These are phyloP conservation scores for Penicillium aurantiogriseum DNA, from an alignment of 2,329 filamentous ascomycete genomes.

Conservation along the genomic window DNA sequence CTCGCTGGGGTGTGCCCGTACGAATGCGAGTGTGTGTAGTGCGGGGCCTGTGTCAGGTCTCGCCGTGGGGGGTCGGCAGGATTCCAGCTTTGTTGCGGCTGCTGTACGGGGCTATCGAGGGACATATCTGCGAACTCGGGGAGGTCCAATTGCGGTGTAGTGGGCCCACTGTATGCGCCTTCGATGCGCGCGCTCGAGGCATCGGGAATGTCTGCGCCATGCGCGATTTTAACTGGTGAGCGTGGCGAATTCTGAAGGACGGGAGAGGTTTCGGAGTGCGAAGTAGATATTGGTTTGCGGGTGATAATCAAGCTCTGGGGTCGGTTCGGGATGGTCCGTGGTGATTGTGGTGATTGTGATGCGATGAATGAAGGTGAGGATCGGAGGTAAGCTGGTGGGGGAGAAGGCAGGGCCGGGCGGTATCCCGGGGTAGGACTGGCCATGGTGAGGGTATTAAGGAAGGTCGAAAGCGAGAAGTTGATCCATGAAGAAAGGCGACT, in stretches of 20 bases:
- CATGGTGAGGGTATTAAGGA: constrained; percentile 22
- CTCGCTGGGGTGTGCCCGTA: constrained; percentile 35
- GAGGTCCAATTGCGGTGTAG: constrained; percentile 24
- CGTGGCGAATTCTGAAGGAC: constrained; percentile 33
- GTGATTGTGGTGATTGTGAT: constrained; percentile 17
- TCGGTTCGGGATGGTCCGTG: constrained; percentile 25
- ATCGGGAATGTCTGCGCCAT: constrained; percentile 25
- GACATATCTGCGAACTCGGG: constrained; percentile 29
- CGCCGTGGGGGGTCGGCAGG: constrained; percentile 24
- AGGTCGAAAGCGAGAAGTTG: not conserved
- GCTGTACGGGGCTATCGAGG: constrained; percentile 23
- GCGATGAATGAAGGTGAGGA: constrained; percentile 35
- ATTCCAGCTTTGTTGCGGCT: constrained; percentile 17
- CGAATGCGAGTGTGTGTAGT: constrained; percentile 15
- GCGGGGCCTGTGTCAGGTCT: constrained; percentile 23
- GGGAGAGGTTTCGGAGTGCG: constrained; percentile 20
- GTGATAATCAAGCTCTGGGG: constrained; percentile 21
- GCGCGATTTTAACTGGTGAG: constrained; percentile 37
- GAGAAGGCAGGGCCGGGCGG: constrained; percentile 37
- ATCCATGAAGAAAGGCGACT: not conserved
- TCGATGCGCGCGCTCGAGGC: constrained; percentile 32
- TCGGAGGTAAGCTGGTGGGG: constrained; percentile 45
- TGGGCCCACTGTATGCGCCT: constrained; percentile 23
- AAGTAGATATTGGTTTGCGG: constrained; percentile 28
- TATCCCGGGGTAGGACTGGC: constrained; percentile 27